Evolutionary conservation across 2,329 filamentous ascomycete genomes (phyloP).

Genomic region (Mycocentrospora acerina): DNA sequence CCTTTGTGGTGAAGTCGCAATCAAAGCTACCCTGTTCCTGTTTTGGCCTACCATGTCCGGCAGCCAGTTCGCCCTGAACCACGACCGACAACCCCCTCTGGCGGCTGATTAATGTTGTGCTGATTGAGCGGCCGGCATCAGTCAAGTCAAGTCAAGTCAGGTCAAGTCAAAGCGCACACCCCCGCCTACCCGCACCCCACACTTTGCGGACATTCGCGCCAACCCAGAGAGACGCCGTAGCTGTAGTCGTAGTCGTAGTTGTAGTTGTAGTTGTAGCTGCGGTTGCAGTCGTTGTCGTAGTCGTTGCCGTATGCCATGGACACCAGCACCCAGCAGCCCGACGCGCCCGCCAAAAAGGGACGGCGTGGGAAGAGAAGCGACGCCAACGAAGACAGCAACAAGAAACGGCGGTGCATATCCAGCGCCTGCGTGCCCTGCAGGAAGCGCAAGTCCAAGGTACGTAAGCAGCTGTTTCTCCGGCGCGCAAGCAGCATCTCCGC

Average conservation of each 20-base stretch:
- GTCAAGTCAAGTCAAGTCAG: no score
- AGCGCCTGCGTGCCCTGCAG: constrained; percentile 45
- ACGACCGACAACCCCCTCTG: constrained; percentile 13
- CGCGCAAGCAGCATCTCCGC: constrained; percentile 6
- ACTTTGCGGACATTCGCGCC: constrained; percentile 7
- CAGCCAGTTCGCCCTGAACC: constrained; percentile 9
- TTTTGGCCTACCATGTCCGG: constrained; percentile 22
- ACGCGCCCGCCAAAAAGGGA: constrained; percentile 33
- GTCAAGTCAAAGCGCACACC: constrained; percentile 14
- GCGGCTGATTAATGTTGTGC: constrained; percentile 27
- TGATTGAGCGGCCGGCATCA: constrained; percentile 6
- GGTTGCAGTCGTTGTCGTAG: no score
- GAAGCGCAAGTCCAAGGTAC: constrained; percentile 45
- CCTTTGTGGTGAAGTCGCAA: constrained; percentile 6
- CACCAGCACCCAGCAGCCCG: constrained; percentile 11
- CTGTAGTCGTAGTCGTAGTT: no score
- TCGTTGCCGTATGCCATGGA: constrained; percentile 17
- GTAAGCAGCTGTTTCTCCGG: constrained; percentile 18
- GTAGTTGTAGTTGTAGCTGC: no score
- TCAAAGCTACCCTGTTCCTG: constrained; percentile 5
- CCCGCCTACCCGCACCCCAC: constrained; percentile 21
- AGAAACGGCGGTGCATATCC: constrained; percentile 47
- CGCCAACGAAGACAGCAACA: constrained; percentile 43
- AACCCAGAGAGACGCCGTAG: neutral
- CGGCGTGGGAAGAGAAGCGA: constrained; percentile 37